Conservation (phyloP, 805 yeast species). For the Pichia sporocuriosa region DNA sequence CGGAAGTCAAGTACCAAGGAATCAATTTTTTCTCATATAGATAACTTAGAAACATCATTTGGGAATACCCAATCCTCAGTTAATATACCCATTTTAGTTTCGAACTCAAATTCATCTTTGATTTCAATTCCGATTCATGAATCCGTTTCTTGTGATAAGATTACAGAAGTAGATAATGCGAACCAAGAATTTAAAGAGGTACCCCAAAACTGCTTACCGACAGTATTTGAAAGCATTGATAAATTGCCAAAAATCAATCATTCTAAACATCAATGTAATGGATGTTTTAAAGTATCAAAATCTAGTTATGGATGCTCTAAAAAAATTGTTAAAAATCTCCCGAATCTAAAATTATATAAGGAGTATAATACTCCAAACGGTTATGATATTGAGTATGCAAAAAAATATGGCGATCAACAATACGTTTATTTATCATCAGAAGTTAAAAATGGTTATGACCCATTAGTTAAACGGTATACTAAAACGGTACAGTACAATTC, state of each 20-base stretch:
- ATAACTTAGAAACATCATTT: neutral
- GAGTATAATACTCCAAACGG: conserved; percentile 11
- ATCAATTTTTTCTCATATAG: neutral
- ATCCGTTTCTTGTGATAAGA: too few species aligned
- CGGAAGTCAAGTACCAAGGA: neutral
- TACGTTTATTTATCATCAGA: conserved; percentile 8
- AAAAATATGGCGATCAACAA: conserved; percentile 2
- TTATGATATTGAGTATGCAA: conserved; percentile 6
- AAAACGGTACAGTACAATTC: neutral
- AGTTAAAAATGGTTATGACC: conserved; percentile 8
- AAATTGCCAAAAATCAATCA: conserved; percentile 5
- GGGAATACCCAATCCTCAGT: neutral
- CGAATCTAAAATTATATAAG: conserved; percentile 4
- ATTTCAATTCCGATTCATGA: too few species aligned
- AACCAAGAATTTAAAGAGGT: neutral
- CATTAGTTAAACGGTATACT: conserved; percentile 11
- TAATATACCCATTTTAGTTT: too few species aligned
- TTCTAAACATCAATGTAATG: conserved; percentile 3
- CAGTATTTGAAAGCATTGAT: neutral
- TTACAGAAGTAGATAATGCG: too few species aligned
- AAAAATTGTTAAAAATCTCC: conserved; percentile 3
- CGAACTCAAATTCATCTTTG: too few species aligned
- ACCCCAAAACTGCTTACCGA: neutral
- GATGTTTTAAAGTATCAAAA: conserved; percentile 7
- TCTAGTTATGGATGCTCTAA: conserved; percentile 9